phyloP scores from a whole-genome alignment of 257 asterid species.

The Nicotiana knightiana region DNA sequence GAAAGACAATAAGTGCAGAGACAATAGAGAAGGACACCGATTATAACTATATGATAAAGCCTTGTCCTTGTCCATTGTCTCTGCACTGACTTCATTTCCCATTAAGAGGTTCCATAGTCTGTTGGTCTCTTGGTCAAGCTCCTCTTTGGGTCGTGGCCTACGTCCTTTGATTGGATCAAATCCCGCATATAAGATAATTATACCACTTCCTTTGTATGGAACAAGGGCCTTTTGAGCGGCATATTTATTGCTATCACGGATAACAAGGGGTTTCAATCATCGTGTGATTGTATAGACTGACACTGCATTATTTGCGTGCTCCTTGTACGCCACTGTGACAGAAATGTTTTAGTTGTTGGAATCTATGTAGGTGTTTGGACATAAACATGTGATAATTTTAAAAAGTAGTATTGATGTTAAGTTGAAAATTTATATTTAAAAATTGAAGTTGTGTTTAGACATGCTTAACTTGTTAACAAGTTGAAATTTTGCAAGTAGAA shows the following conservation, averaged over 20 bases:
- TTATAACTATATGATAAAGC: conserved; percentile 14
- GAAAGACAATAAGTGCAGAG: conserved; percentile 56
- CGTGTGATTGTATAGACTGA: conserved; percentile 37
- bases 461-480: no score
- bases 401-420: no score
- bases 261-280: conserved; percentile 33
- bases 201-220: conserved; percentile 54
- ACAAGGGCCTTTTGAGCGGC: conserved; percentile 42
- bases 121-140: conserved; percentile 20
- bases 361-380: background rate
- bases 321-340: conserved; percentile 38
- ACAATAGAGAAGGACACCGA: conserved; percentile 38
- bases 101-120: conserved; percentile 77
- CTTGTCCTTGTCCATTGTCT: conserved; percentile 41
- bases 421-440: no score
- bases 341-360: background rate
- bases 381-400: no score
- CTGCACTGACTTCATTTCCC: conserved; percentile 64
- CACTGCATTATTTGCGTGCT: conserved; percentile 6
- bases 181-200: conserved; percentile 47
- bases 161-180: conserved; percentile 42
- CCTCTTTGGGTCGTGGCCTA: conserved; percentile 67
- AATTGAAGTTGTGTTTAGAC: no score
- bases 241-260: conserved; percentile 25
- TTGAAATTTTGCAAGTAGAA: no score